A percentile compares a stretch with the other conserved stretches of the same genome.
phyloP scores from a whole-genome alignment of 163 green algal species.

The Coccomyxa subellipsoidea region DNA sequence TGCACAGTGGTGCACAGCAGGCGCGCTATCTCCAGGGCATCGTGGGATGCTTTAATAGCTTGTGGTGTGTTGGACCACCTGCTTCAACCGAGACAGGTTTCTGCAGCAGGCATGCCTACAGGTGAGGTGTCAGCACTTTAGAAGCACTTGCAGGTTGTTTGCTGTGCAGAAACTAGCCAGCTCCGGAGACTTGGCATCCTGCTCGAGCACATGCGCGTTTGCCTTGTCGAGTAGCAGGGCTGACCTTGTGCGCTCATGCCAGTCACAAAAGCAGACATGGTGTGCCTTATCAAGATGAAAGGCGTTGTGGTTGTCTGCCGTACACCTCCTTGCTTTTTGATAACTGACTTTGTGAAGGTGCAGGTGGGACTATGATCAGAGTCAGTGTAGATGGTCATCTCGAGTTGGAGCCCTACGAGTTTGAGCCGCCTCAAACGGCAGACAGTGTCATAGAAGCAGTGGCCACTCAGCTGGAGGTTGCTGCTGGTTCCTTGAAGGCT shows the following conservation, averaged over 20 bases:
- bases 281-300: background rate
- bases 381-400: too few species aligned
- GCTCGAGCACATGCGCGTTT: slow-evolving; percentile 4
- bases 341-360: too few species aligned
- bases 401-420: too few species aligned
- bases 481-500: too few species aligned
- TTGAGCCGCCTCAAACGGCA: too few species aligned
- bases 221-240: slow-evolving; percentile 7
- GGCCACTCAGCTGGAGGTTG: too few species aligned
- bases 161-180: slow-evolving; percentile 6
- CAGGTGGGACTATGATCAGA: too few species aligned
- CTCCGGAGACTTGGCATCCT: slow-evolving; percentile 9
- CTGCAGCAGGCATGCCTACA: slow-evolving; percentile 9
- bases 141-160: slow-evolving; percentile 12
- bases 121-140: slow-evolving; percentile 4
- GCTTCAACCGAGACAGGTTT: background rate
- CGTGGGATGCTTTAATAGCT: slow-evolving; percentile 2
- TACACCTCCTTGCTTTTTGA: too few species aligned
- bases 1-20: slow-evolving; percentile 7
- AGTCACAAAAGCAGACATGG: slow-evolving; percentile 8
- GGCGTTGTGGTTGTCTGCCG: too few species aligned
- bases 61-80: slow-evolving; percentile 9
- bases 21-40: slow-evolving; percentile 5
- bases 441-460: too few species aligned
- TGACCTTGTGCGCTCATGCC: slow-evolving; percentile 9